Conservation (phyloP, 169 alveolate species). For the Babesia caballi region DNA sequence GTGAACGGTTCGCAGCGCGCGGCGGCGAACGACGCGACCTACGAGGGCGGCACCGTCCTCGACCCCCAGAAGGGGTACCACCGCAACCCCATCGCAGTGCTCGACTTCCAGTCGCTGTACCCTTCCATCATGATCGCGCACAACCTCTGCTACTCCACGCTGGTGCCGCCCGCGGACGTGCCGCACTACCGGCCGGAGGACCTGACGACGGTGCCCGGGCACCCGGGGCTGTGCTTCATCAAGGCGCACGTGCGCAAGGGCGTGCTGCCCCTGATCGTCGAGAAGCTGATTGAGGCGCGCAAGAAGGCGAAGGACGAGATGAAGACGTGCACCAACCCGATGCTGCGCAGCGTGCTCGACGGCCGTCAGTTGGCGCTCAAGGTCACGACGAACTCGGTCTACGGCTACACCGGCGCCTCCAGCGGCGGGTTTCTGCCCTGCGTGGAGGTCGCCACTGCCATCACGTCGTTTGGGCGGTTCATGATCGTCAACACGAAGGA, state of each 20-base stretch:
- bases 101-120: slow-evolving; percentile 98
- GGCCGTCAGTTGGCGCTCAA: slow-evolving; percentile 98
- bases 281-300: slow-evolving; percentile 94
- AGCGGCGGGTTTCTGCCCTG: slow-evolving; percentile 97
- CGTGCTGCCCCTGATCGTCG: slow-evolving; percentile 94
- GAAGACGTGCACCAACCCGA: slow-evolving; percentile 88
- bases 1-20: slow-evolving; percentile 58
- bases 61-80: slow-evolving; percentile 94
- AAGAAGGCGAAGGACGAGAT: slow-evolving; percentile 91
- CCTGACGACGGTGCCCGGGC: slow-evolving; percentile 54
- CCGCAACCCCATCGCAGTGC: slow-evolving; percentile 96
- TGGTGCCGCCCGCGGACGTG: slow-evolving; percentile 74
- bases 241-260: slow-evolving; percentile 83
- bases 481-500: slow-evolving; percentile 88
- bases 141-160: slow-evolving; percentile 96
- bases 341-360: slow-evolving; percentile 92
- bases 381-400: slow-evolving; percentile 98
- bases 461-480: slow-evolving; percentile 94
- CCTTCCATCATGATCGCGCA: slow-evolving; percentile 99
- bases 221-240: slow-evolving; percentile 41
- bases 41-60: slow-evolving; percentile 95
- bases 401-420: slow-evolving; percentile 99
- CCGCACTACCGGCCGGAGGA: slow-evolving; percentile 44
- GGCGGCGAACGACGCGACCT: slow-evolving; percentile 74
- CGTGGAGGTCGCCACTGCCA: slow-evolving; percentile 92